These are phyloP conservation scores for Guillardia theta DNA, from an alignment of 78 protist genomes.

Conservation along the genomic window DNA sequence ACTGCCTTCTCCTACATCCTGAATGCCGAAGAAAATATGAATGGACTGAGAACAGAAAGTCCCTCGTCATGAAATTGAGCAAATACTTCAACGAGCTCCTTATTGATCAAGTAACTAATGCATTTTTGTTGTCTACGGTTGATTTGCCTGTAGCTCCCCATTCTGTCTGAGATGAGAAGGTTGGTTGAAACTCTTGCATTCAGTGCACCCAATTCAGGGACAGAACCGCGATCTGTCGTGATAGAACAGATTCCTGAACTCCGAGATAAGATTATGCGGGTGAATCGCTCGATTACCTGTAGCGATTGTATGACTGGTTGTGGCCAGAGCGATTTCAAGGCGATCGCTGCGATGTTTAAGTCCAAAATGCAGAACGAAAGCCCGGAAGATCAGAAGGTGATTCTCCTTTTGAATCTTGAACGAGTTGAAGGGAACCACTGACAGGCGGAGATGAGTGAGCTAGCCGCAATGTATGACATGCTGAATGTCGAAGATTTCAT, in stretches of 20 bases:
- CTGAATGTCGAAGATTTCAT: background rate
- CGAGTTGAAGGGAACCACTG: too few relatives aligned
- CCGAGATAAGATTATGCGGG: background rate
- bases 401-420: too few relatives aligned
- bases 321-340: background rate
- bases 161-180: background rate
- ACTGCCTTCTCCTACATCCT: background rate
- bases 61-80: background rate
- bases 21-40: background rate
- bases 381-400: background rate
- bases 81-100: background rate
- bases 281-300: background rate
- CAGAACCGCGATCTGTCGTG: background rate
- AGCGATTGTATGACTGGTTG: background rate
- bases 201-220: background rate
- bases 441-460: background rate
- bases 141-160: too few relatives aligned
- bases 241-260: background rate
- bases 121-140: too few relatives aligned
- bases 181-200: background rate
- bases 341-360: background rate
- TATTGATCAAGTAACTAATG: too few relatives aligned
- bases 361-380: too few relatives aligned
- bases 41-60: background rate
- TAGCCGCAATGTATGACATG: background rate